Percentiles rank a stretch among this genome's conserved stretches.
These are phyloP conservation scores for Phytophthora foliorum DNA, from an alignment of 352 stramenopile genomes.

Conservation along the genomic window DNA sequence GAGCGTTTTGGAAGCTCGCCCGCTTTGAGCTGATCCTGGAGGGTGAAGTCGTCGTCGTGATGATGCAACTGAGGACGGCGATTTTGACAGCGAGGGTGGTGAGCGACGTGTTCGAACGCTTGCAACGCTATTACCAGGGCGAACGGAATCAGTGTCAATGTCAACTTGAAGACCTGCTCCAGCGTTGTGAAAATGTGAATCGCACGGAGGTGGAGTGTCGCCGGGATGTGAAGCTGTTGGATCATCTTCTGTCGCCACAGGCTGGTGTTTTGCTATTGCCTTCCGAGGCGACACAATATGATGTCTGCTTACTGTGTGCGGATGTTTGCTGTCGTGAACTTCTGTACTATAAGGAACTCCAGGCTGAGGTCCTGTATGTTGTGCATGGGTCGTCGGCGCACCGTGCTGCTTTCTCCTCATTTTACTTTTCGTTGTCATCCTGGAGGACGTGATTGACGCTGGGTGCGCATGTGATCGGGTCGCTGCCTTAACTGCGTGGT, in stretches of 20 bases:
- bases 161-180: conserved; percentile 17
- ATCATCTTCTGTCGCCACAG: not conserved
- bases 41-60: conserved; percentile 14
- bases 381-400: not conserved
- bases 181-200: not conserved
- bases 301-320: not conserved
- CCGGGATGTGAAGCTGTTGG: not conserved
- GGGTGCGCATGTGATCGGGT: conserved; percentile 19
- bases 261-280: conserved; percentile 27
- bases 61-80: conserved; percentile 18
- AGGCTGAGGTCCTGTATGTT: conserved; percentile 31
- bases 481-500: conserved; percentile 24
- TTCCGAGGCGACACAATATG: conserved; percentile 48
- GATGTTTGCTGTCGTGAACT: not conserved
- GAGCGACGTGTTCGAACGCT: conserved; percentile 12
- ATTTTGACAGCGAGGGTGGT: conserved; percentile 16
- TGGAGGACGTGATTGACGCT: conserved; percentile 33
- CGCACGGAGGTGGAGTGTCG: not conserved
- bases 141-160: conserved; percentile 14
- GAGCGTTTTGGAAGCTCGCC: not conserved
- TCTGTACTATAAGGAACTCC: conserved; percentile 54
- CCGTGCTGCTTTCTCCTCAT: conserved; percentile 25
- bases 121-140: not conserved
- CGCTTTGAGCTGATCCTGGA: conserved; percentile 10
- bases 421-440: conserved; percentile 33